Conservation (phyloP, 2,329 filamentous ascomycete genomes). For the Ceratocystis destructans region DNA sequence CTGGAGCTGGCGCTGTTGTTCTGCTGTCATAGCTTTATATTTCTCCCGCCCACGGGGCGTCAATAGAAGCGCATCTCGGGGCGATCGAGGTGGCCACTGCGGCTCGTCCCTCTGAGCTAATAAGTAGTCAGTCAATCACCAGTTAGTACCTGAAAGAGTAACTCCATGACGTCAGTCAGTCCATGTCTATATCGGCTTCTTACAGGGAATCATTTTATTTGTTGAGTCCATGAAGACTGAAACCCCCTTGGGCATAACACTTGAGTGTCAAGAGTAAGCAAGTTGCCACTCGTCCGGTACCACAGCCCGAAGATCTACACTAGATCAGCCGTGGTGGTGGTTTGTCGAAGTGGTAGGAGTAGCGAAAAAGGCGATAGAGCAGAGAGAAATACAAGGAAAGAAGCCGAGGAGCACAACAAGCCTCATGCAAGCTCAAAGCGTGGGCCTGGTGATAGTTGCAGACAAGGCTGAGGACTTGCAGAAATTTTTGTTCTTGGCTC, state of each 20-base stretch:
- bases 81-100: slow-evolving; percentile 55
- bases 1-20: slow-evolving; percentile 40
- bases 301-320: not conserved
- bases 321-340: not conserved
- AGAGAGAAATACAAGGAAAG: not conserved
- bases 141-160: not conserved
- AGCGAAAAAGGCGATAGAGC: not conserved
- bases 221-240: slow-evolving; percentile 16
- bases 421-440: not conserved
- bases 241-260: slow-evolving; percentile 15
- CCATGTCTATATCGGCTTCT: slow-evolving; percentile 13
- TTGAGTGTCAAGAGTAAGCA: not conserved
- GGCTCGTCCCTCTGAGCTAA: slow-evolving; percentile 29
- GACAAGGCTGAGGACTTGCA: not conserved
- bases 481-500: not conserved
- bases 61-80: slow-evolving; percentile 48
- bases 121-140: slow-evolving; percentile 13
- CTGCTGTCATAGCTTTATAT: slow-evolving; percentile 31
- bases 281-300: not conserved
- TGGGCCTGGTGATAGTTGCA: not conserved
- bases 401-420: not conserved
- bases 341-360: not conserved
- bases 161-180: slow-evolving; percentile 3
- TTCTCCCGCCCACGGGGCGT: slow-evolving; percentile 69
- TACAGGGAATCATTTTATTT: slow-evolving; percentile 19